Conservation (phyloP, 257 asterid species). For the Paulownia fortunei region DNA sequence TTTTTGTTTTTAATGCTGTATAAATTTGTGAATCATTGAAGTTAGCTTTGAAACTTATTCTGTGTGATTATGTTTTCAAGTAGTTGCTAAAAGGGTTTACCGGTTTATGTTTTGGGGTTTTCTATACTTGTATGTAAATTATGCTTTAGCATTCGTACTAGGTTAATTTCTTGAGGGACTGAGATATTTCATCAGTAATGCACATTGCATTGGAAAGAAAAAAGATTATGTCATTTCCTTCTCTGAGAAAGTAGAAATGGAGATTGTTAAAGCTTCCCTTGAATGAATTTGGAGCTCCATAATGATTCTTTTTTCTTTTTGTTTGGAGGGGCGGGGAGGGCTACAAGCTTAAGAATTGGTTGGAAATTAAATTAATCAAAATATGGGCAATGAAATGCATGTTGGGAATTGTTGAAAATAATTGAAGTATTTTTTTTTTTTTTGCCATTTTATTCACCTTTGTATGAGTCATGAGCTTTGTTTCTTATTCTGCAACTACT, state of each 20-base stretch:
- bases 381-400: not conserved
- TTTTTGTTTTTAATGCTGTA: not conserved
- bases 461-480: not conserved
- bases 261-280: not conserved
- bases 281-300: not conserved
- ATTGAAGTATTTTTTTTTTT: not conserved
- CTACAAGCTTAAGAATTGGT: not conserved
- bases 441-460: not conserved
- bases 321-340: not conserved
- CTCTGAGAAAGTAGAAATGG: not conserved
- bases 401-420: not conserved
- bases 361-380: not conserved
- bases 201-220: constrained; percentile 16
- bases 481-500: constrained; percentile 31
- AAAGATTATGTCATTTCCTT: not conserved
- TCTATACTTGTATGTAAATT: not conserved
- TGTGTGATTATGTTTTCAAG: not conserved
- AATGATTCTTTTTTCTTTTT: not conserved
- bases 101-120: constrained; percentile 10
- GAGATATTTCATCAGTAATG: not conserved
- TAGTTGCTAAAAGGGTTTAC: not conserved
- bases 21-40: not conserved
- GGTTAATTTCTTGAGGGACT: constrained; percentile 21
- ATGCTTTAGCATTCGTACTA: constrained; percentile 12
- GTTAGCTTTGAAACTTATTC: constrained; percentile 14